Percentiles rank a stretch among this genome's conserved stretches.
Evolutionary conservation across 805 yeast species (phyloP).

Genomic region (Suhomyces vadensis): DNA sequence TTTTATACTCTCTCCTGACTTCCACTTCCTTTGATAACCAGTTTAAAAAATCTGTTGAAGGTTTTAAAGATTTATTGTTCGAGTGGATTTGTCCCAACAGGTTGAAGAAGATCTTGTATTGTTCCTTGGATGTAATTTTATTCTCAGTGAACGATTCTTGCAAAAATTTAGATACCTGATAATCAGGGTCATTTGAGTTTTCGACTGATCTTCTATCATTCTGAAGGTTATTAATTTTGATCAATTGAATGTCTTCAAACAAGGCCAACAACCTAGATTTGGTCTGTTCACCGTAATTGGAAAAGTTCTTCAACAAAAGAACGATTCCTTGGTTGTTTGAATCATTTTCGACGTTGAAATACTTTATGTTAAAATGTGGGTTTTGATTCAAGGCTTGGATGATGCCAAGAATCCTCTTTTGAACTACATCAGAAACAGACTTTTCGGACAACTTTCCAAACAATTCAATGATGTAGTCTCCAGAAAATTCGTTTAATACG

Average conservation of each 20-base stretch:
- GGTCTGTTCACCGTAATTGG: slow-evolving; percentile 28
- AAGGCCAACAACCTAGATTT: slow-evolving; percentile 46
- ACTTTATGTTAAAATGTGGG: slow-evolving; percentile 31
- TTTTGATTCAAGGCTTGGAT: slow-evolving; percentile 47
- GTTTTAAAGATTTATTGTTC: slow-evolving; percentile 24
- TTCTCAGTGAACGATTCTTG: slow-evolving; percentile 33
- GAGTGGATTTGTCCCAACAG: slow-evolving; percentile 36
- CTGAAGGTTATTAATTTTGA: slow-evolving; percentile 11
- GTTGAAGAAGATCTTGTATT: slow-evolving; percentile 13
- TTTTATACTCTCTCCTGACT: slow-evolving; percentile 19
- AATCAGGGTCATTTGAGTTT: slow-evolving; percentile 23
- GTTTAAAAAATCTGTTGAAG: slow-evolving; percentile 48
- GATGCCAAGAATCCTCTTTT: slow-evolving; percentile 53
- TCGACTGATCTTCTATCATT: slow-evolving; percentile 20
- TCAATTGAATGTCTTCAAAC: slow-evolving; percentile 43
- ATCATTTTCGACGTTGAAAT: slow-evolving; percentile 21
- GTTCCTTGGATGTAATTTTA: slow-evolving; percentile 12
- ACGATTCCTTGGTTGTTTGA: slow-evolving; percentile 20
- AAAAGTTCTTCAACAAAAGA: slow-evolving; percentile 26
- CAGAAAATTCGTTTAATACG: slow-evolving; percentile 26
- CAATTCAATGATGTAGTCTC: slow-evolving; percentile 19
- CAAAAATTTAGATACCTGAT: slow-evolving; percentile 35
- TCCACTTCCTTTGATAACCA: slow-evolving; percentile 61
- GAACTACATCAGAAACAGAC: slow-evolving; percentile 31
- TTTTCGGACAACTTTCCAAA: slow-evolving; percentile 20